These are phyloP conservation scores for Ceratocystis alfenasii DNA, from an alignment of 2,329 filamentous ascomycete genomes.

Conservation along the genomic window DNA sequence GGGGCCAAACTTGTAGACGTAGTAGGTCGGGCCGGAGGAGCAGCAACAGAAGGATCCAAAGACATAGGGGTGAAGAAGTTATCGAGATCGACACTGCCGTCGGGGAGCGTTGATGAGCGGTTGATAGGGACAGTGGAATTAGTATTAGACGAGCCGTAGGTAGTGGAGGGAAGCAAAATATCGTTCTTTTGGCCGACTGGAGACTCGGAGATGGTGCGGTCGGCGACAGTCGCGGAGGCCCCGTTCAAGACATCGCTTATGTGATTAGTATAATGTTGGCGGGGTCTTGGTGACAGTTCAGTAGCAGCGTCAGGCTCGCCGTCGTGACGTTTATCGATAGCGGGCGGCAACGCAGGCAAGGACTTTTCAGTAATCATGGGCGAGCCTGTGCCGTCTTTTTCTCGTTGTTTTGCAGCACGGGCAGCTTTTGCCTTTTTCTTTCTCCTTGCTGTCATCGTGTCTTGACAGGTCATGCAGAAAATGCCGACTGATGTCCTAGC, in stretches of 20 bases:
- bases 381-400: constrained; percentile 43
- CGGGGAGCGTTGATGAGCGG: constrained; percentile 50
- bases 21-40: constrained; percentile 35
- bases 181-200: constrained; percentile 39
- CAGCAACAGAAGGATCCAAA: constrained; percentile 52
- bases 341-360: constrained; percentile 76
- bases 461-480: constrained; percentile 98
- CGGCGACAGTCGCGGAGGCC: background rate
- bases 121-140: constrained; percentile 37
- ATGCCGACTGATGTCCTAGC: constrained; percentile 95
- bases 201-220: constrained; percentile 15
- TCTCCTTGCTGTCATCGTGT: constrained; percentile 85
- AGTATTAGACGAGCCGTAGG: constrained; percentile 66
- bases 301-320: constrained; percentile 55
- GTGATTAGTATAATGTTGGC: constrained; percentile 27
- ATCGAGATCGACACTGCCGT: constrained; percentile 44
- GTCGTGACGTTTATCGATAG: constrained; percentile 31
- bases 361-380: constrained; percentile 79
- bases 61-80: constrained; percentile 68
- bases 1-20: constrained; percentile 47
- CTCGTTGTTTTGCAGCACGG: constrained; percentile 44
- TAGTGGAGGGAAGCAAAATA: constrained; percentile 59
- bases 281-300: constrained; percentile 55
- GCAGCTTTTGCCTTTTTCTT: constrained; percentile 69
- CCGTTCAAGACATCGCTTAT: constrained; percentile 28